These are phyloP conservation scores for Castanea crenata DNA, from an alignment of 306 rosid species.

Conservation along the genomic window DNA sequence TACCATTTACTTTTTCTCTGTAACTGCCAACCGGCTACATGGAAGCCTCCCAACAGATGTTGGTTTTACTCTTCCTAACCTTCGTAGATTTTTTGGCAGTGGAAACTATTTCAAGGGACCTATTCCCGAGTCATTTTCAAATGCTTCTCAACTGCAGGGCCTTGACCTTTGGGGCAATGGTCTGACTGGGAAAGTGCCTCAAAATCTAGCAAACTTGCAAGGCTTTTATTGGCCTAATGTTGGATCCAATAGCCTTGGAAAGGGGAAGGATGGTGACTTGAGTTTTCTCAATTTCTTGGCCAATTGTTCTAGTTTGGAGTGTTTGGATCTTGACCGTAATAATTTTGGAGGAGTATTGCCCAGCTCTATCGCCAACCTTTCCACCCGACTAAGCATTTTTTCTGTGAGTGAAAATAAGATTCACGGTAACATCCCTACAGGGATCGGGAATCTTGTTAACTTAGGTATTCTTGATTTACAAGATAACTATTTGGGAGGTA, in stretches of 20 bases:
- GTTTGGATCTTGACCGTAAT: rapidly evolving
- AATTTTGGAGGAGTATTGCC: too few species aligned
- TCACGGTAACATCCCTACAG: too few species aligned
- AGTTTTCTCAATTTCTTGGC: too few species aligned
- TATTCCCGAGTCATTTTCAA: conserved; percentile 42
- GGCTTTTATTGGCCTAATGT: rapidly evolving
- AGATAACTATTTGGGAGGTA: too few species aligned
- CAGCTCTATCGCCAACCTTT: too few species aligned
- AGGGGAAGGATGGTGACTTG: too few species aligned
- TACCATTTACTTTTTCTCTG: not conserved
- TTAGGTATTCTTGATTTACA: rapidly evolving
- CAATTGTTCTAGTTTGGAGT: too few species aligned
- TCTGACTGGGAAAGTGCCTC: conserved; percentile 41
- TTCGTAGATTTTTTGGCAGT: rapidly evolving
- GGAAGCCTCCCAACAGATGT: too few species aligned
- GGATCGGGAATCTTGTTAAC: too few species aligned
- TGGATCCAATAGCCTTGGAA: rapidly evolving
- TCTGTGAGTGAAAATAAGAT: rapidly evolving
- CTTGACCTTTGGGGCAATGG: conserved; percentile 37
- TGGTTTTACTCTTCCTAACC: too few species aligned
- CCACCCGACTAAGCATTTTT: too few species aligned
- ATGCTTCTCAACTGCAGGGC: conserved; percentile 28
- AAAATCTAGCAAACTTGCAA: conserved; percentile 31
- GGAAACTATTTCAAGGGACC: not conserved
- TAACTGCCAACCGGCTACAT: rapidly evolving